Evolutionary conservation across 139 green algal species (phyloP).

Genomic region (Picochlorum sp.): DNA sequence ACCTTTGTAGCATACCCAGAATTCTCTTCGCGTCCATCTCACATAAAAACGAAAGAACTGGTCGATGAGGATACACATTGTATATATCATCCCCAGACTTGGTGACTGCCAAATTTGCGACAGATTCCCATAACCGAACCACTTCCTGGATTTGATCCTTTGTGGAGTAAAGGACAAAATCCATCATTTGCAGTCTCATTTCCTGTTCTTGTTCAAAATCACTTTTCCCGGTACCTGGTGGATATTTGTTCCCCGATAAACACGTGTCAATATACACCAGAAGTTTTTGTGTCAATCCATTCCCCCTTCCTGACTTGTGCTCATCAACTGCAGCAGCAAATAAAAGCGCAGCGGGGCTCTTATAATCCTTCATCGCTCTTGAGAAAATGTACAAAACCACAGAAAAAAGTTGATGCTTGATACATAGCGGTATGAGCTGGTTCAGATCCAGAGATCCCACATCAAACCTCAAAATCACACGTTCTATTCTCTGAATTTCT

Average conservation of each 20-base stretch:
- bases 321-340: slow-evolving; percentile 42
- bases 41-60: slow-evolving; percentile 33
- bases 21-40: slow-evolving; percentile 23
- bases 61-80: slow-evolving; percentile 1
- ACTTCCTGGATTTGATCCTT: slow-evolving; percentile 14
- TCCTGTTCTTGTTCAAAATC: slow-evolving; percentile 3
- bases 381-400: slow-evolving; percentile 72
- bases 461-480: slow-evolving; percentile 78
- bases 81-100: background rate
- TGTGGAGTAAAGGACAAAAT: slow-evolving; percentile 32
- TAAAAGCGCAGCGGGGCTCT: slow-evolving; percentile 64
- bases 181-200: slow-evolving; percentile 26
- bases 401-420: slow-evolving; percentile 52
- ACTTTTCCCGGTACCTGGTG: slow-evolving; percentile 17
- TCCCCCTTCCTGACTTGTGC: background rate
- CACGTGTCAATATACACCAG: slow-evolving; percentile 58
- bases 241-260: slow-evolving; percentile 32
- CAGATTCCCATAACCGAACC: slow-evolving; percentile 21
- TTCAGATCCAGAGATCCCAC: slow-evolving; percentile 79
- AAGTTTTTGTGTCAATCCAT: slow-evolving; percentile 15
- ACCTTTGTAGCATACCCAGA: slow-evolving; percentile 30
- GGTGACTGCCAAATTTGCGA: slow-evolving; percentile 6
- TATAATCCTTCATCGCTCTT: slow-evolving; percentile 61
- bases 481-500: slow-evolving; percentile 59
- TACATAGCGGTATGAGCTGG: slow-evolving; percentile 59